Percentiles rank a stretch among this genome's conserved stretches.
Conservation (phyloP, 495 filamentous ascomycete genomes). For the Hyaloscypha bicolor region DNA sequence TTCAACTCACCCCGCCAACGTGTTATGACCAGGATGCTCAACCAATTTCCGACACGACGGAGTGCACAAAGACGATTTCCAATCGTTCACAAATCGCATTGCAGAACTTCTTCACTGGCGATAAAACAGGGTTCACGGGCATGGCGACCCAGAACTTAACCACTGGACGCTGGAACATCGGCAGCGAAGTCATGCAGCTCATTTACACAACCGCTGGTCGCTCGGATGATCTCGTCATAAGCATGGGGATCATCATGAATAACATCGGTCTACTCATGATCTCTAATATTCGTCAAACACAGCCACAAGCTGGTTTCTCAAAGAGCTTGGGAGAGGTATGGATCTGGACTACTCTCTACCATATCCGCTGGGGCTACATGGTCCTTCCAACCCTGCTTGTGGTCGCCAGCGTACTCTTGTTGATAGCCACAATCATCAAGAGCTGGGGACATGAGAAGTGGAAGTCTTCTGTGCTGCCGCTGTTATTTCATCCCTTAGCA, state of each 20-base stretch:
- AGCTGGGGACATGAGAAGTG: slow-evolving; percentile 3
- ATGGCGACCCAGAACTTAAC: not conserved
- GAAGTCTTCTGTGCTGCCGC: slow-evolving; percentile 3
- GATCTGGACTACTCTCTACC: not conserved
- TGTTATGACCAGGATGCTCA: not conserved
- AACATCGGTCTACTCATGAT: not conserved
- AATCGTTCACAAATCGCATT: too few relatives aligned
- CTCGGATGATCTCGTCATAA: not conserved
- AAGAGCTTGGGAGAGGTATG: not conserved
- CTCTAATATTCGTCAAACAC: not conserved
- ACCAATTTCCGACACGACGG: not conserved
- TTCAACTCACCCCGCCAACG: not conserved
- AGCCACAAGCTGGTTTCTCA: not conserved
- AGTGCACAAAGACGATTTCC: slow-evolving; percentile 2
- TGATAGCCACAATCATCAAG: not conserved
- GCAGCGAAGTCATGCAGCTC: not conserved
- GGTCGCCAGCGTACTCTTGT: not conserved
- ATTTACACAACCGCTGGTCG: not conserved
- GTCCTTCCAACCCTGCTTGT: not conserved
- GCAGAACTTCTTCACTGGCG: not conserved
- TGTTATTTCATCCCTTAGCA: not conserved
- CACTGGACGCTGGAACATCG: not conserved
- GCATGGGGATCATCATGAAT: not conserved
- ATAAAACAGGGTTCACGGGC: not conserved
- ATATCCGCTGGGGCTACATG: not conserved